phyloP scores from a whole-genome alignment of 257 asterid species.

The Capsicum pubescens region DNA sequence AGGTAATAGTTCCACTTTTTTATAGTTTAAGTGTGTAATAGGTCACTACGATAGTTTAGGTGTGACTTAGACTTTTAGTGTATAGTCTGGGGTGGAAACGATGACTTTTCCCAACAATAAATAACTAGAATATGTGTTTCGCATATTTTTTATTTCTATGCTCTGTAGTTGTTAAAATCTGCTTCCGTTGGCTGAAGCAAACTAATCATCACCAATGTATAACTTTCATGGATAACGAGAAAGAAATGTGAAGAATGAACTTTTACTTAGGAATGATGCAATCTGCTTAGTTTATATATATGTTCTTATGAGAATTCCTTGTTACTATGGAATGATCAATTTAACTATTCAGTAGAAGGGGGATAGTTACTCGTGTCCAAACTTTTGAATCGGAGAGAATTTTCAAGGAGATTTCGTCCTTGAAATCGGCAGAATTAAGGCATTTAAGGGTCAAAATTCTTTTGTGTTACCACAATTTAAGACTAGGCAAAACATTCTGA shows the following conservation, averaged over 20 bases:
- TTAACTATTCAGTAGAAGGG: neutral
- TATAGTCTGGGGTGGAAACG: too few species aligned
- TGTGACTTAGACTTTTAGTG: too few species aligned
- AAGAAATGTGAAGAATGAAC: constrained; percentile 17
- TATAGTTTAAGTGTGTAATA: too few species aligned
- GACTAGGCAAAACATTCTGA: neutral
- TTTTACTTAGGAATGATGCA: neutral
- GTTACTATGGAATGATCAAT: neutral
- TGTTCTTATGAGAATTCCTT: neutral
- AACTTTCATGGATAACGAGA: neutral
- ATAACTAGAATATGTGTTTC: neutral
- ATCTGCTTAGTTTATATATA: neutral
- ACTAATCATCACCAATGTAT: neutral
- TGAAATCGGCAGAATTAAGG: neutral
- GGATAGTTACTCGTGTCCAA: neutral
- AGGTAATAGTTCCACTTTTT: too few species aligned
- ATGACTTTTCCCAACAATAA: too few species aligned
- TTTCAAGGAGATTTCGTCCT: neutral
- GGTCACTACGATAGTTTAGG: too few species aligned
- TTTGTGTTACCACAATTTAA: neutral
- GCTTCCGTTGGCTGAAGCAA: neutral
- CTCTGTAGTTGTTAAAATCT: neutral
- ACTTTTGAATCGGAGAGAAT: neutral
- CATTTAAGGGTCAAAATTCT: neutral
- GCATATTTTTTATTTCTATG: neutral